Conservation (phyloP, 78 protist species). For the Monocercomonoides exilis region DNA sequence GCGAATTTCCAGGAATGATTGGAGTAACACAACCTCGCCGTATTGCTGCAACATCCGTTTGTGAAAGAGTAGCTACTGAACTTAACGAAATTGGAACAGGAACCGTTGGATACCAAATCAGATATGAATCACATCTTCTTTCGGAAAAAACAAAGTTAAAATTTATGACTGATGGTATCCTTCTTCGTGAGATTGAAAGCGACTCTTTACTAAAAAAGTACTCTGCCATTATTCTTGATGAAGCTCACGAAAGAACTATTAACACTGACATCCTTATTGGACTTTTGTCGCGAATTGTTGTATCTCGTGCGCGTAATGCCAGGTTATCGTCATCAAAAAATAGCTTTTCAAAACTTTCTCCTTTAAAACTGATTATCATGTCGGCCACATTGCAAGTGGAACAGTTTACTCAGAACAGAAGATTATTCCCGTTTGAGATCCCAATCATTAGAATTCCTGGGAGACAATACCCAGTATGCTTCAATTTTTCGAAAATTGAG, state of each 20-base stretch:
- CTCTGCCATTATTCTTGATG: slow-evolving; percentile 85
- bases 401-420: slow-evolving; percentile 65
- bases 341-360: too few species aligned
- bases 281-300: slow-evolving; percentile 84
- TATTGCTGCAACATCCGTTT: slow-evolving; percentile 90
- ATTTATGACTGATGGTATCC: slow-evolving; percentile 90
- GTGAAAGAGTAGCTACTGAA: slow-evolving; percentile 88
- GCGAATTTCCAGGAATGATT: slow-evolving; percentile 52
- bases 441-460: slow-evolving; percentile 60
- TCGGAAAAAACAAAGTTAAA: slow-evolving; percentile 53
- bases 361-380: slow-evolving; percentile 93
- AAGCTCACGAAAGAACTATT: slow-evolving; percentile 79
- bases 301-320: slow-evolving; percentile 37
- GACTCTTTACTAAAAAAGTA: slow-evolving; percentile 72
- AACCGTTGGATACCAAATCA: slow-evolving; percentile 63
- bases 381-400: slow-evolving; percentile 88
- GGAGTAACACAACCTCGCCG: slow-evolving; percentile 98
- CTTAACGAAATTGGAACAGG: slow-evolving; percentile 47
- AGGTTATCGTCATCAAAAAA: too few species aligned
- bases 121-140: background rate
- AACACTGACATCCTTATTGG: slow-evolving; percentile 86
- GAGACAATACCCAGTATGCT: slow-evolving; percentile 62
- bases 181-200: slow-evolving; percentile 36
- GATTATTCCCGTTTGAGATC: slow-evolving; percentile 58
- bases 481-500: background rate